Evolutionary conservation across 1,139 yeast species (phyloP).

Genomic region (Pichia kudriavzevii): DNA sequence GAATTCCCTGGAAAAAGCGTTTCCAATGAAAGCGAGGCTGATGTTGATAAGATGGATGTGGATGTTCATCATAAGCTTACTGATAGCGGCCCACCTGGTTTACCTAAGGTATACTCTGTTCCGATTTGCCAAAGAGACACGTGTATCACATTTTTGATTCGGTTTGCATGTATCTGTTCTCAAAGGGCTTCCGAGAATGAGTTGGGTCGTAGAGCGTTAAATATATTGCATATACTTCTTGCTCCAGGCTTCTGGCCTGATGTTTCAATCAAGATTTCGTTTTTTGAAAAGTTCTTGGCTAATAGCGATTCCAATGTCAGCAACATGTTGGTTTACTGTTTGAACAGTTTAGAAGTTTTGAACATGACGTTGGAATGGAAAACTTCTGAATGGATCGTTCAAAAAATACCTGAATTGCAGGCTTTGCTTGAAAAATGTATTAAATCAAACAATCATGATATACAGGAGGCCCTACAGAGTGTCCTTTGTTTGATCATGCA

Average conservation of each 20-base stretch:
- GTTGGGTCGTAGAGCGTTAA: constrained; percentile 73
- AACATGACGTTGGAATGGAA: constrained; percentile 81
- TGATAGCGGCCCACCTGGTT: neutral
- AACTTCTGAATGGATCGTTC: constrained; percentile 65
- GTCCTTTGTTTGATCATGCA: constrained; percentile 60
- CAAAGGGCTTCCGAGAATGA: constrained; percentile 81
- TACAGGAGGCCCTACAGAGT: constrained; percentile 73
- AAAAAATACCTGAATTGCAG: constrained; percentile 61
- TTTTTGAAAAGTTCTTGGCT: constrained; percentile 79
- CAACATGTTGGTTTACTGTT: constrained; percentile 61
- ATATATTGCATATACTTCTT: constrained; percentile 63
- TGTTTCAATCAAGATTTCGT: constrained; percentile 72
- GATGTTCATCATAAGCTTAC: constrained; percentile 2
- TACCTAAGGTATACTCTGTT: constrained; percentile 38
- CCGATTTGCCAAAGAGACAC: constrained; percentile 85
- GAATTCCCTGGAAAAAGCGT: too few species aligned
- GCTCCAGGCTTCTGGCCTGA: constrained; percentile 79
- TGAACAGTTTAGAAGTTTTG: constrained; percentile 86
- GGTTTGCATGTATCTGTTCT: constrained; percentile 83
- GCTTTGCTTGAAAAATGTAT: constrained; percentile 75
- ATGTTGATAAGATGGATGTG: constrained; percentile 9
- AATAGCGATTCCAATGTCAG: constrained; percentile 66
- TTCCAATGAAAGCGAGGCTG: constrained; percentile 12
- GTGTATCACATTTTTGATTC: constrained; percentile 80
- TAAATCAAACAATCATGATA: constrained; percentile 75